Evolutionary conservation across 345 rosid genomes (phyloP).

Genomic region (Schrenkiella parvula): DNA sequence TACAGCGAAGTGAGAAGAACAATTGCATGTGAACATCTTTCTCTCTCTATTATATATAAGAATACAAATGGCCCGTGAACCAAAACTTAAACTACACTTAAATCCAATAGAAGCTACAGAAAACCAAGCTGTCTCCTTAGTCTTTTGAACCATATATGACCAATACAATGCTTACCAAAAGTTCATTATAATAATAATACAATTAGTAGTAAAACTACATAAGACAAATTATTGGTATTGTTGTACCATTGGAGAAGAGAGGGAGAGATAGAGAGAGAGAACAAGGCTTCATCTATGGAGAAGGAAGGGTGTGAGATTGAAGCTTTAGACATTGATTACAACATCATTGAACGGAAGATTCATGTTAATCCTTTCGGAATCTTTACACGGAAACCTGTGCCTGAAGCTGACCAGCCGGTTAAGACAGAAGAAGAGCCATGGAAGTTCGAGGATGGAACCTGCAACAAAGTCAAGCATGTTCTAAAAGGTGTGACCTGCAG

Average conservation of each 20-base stretch:
- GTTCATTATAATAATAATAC: conserved; percentile 1
- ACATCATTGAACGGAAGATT: conserved; percentile 34
- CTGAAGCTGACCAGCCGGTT: conserved; percentile 22
- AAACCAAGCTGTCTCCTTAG: conserved; percentile 19
- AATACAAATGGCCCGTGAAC: conserved; percentile 40
- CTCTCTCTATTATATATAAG: conserved; percentile 12
- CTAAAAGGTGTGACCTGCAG: conserved; percentile 69
- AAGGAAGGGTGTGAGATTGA: conserved; percentile 84
- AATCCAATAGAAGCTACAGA: conserved; percentile 36
- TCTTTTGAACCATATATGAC: conserved; percentile 1
- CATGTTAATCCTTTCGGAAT: conserved; percentile 30
- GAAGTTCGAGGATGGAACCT: conserved; percentile 24
- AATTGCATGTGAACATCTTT: conserved; percentile 33
- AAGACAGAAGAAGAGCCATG: conserved; percentile 17
- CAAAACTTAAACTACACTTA: conserved; percentile 24
- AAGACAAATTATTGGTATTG: conserved; percentile 7
- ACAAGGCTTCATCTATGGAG: conserved; percentile 57
- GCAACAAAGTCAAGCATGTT: conserved; percentile 43
- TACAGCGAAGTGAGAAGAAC: conserved; percentile 29
- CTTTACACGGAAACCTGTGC: conserved; percentile 20
- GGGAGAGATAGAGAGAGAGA: neutral
- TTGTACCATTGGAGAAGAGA: neutral
- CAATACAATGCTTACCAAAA: conserved; percentile 5
- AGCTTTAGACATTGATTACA: conserved; percentile 68
- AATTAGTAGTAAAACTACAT: neutral